Base-by-base conservation (phyloP, 768 basidiomycete genomes). In the Lentinula edodes region DNA sequence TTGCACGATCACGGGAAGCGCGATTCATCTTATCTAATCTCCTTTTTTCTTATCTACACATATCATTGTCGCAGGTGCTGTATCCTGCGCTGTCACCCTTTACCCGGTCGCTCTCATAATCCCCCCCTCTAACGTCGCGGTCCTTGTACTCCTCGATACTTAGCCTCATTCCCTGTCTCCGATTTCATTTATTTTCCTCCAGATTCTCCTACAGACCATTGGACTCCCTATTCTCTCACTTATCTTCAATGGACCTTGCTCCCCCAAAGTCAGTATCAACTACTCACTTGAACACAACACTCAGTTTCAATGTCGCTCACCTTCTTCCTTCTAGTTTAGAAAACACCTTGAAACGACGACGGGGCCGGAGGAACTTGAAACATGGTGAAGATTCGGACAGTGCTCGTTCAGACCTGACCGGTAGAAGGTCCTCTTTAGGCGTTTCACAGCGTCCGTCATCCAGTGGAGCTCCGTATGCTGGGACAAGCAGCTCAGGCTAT, bases 301-400 rank as follows among this genome's bases (percentile, higher is more conserved):
- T 20, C 18, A n/a, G 46, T 2, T 18, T 20, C 5, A 23, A 23
- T 20, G 20, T 18, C 9, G 42, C 42, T 43, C 5, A 43, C 6
- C 9, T 48, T 1, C 1, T 36, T 6, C 16, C 16, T n/a, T 28
- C 5, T 41, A 56, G 55, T 23, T 15, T 56, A 18, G 55, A 39
- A 43, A 56, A 41, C 12, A 50, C 43, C 16, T 32, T 63, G 23
- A 63, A 63, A 54, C 56, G 62, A 51, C 56, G 62, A 39, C 48
- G 58, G 20, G 62, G 62, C 13, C 56, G 57, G 35, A 39, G 48
- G 15, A 63, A 63, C 51, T 46, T 63, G 34, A 63, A 63, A 43
- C 38, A 43, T 18, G 36, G 36, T 35, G 62, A 59, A 28, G 62
- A 63, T 41, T 36, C 51, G 35, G 58, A 52, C 12, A 43, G 10